Conservation (phyloP, 768 basidiomycete genomes). For the Naematelia encephala region DNA sequence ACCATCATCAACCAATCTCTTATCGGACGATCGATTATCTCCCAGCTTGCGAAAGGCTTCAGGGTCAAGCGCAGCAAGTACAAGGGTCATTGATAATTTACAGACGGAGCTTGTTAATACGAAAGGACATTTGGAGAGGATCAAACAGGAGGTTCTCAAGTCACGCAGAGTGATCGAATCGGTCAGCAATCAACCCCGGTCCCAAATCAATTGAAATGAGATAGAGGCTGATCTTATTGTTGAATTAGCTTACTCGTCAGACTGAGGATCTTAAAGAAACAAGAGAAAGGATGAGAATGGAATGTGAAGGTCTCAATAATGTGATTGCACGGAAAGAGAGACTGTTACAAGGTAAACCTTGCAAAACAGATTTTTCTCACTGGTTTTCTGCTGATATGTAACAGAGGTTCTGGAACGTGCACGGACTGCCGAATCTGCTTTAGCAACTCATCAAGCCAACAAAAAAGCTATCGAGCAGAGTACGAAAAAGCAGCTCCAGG, state of each 20-base stretch:
- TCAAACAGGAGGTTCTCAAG: slow-evolving; percentile 35
- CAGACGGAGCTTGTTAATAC: slow-evolving; percentile 38
- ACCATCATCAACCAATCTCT: slow-evolving; percentile 19
- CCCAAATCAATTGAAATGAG: neutral
- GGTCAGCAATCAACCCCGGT: no score
- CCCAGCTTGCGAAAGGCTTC: slow-evolving; percentile 13
- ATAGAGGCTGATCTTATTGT: slow-evolving; percentile 1
- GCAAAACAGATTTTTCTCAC: no score
- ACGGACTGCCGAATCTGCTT: slow-evolving; percentile 41
- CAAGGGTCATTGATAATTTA: slow-evolving; percentile 41
- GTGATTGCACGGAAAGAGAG: slow-evolving; percentile 46
- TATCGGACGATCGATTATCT: slow-evolving; percentile 12
- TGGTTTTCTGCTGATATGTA: neutral
- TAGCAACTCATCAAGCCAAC: slow-evolving; percentile 25
- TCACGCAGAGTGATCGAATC: slow-evolving; percentile 1
- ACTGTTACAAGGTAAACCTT: slow-evolving; percentile 36
- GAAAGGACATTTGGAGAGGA: slow-evolving; percentile 33
- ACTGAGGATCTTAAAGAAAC: slow-evolving; percentile 50
- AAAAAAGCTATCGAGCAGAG: slow-evolving; percentile 37
- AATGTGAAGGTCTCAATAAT: slow-evolving; percentile 46
- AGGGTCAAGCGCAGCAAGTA: slow-evolving; percentile 29
- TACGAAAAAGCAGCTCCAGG: slow-evolving; percentile 32
- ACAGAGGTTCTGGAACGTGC: slow-evolving; percentile 49
- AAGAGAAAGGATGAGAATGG: slow-evolving; percentile 40
- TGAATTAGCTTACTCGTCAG: slow-evolving; percentile 42